Conservation (phyloP, 768 basidiomycete genomes). For the Clitopilus passeckerianus region DNA sequence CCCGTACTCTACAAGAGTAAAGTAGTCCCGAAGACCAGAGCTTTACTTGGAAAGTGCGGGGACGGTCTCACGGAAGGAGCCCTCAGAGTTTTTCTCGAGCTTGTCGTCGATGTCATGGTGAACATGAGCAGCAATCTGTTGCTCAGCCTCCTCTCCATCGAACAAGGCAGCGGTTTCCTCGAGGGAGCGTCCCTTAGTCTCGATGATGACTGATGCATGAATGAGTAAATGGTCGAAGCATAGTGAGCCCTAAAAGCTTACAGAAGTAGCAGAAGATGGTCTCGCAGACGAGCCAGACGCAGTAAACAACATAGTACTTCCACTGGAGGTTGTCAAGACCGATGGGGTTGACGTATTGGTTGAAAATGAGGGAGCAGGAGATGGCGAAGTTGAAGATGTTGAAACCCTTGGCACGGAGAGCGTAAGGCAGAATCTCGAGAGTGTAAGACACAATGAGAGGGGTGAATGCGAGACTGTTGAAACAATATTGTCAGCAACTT, state of each 20-base stretch:
- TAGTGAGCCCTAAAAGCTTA: conserved; percentile 12
- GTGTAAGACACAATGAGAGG: conserved; percentile 87
- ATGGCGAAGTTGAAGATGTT: conserved; percentile 76
- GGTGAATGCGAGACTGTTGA: conserved; percentile 66
- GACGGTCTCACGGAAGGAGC: conserved; percentile 24
- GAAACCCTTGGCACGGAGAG: conserved; percentile 83
- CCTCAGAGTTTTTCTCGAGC: conserved; percentile 29
- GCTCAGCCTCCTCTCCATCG: conserved; percentile 57
- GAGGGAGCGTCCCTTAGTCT: conserved; percentile 69
- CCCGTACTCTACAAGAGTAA: conserved; percentile 1
- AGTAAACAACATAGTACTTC: conserved; percentile 82
- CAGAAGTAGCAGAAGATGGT: conserved; percentile 60
- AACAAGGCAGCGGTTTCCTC: conserved; percentile 83
- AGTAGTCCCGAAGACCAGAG: background rate
- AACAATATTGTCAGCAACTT: background rate
- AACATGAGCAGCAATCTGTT: conserved; percentile 24
- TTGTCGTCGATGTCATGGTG: conserved; percentile 12
- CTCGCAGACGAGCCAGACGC: conserved; percentile 66
- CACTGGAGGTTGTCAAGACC: conserved; percentile 59
- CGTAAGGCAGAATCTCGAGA: conserved; percentile 82
- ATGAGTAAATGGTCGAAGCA: background rate
- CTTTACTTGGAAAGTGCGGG: conserved; percentile 15
- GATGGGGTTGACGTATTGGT: conserved; percentile 85
- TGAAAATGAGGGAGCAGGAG: conserved; percentile 80
- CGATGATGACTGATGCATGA: conserved; percentile 39